Base-by-base conservation (phyloP, 2,329 filamentous ascomycete species). In the Teratosphaeria zuluensis region DNA sequence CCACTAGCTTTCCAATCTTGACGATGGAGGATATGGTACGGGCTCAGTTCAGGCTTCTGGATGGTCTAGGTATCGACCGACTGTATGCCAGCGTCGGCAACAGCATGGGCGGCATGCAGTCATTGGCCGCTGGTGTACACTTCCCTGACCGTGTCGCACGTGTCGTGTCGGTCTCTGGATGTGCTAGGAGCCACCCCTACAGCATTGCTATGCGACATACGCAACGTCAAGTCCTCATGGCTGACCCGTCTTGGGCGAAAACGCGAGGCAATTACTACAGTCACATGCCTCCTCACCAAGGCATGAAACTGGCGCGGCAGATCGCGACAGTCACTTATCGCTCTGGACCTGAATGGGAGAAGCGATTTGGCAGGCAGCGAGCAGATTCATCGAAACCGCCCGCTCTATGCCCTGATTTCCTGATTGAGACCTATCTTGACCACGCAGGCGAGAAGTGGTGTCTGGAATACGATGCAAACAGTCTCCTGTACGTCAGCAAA, bases 31-130 rank as follows among this genome's bases (percentile, higher is more conserved):
- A 99, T 73, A 99, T 99, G 94, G 94, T 97, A 32, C 85, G 92
- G 57, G 92, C 92, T 4, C 94, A 99, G 73, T 96, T 97, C 76
- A 81, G 89, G 51, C 81, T 99, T 32, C 80, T 99, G 12, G 92
- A 97, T 72, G 74, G 78, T 4, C 78, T 99, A 31, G 86, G 86
- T 5, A 87, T 99, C 53, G 70, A 83, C 28, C 89, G 84, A 68
- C 80, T 99, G 9, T 90, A 95, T 72, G 94, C 94, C 19, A 95
- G 90, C 60, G 92, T 99, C 21, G 94, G 94, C 14, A 90, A 90
- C 5, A 96, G 90, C 73, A 99, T 99, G 94, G 94, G 94, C 56
- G 94, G 94, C 57, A 99, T 99, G 94, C 92, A 96, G 72, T 94
- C 89, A 65, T 81, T 99, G 4, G 92, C 92, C 7, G 89, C 90